Conservation (phyloP, 768 basidiomycete genomes). For the Amanita phalloides region DNA sequence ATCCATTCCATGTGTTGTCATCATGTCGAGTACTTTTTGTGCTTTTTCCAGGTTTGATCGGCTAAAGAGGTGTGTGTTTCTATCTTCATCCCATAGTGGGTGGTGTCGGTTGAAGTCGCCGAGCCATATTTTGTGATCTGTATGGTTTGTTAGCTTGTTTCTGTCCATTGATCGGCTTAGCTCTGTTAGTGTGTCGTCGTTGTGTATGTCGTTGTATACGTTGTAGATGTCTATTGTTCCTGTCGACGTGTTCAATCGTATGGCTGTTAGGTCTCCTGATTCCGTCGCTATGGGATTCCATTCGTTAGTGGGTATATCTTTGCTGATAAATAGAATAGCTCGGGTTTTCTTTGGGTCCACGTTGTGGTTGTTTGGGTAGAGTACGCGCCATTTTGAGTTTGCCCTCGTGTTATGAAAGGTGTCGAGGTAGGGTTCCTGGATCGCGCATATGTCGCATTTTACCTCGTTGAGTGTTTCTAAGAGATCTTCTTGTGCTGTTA, state of each 20-base stretch:
- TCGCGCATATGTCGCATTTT: neutral
- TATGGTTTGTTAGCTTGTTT: neutral
- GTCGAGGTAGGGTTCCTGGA: neutral
- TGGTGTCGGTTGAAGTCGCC: slow-evolving; percentile 33
- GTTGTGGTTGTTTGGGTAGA: neutral
- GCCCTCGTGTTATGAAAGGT: neutral
- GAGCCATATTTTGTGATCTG: slow-evolving; percentile 15
- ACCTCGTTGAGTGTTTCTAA: neutral
- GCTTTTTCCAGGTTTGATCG: neutral
- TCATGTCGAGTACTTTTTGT: neutral
- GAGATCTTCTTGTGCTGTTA: neutral
- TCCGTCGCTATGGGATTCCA: neutral
- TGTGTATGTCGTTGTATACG: neutral
- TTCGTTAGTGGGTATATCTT: neutral
- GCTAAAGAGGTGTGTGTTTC: slow-evolving; percentile 13
- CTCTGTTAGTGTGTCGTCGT: neutral
- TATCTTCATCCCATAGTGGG: slow-evolving; percentile 23
- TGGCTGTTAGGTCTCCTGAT: neutral
- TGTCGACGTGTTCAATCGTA: neutral
- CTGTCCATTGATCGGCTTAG: neutral
- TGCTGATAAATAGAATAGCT: neutral
- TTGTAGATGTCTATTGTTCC: neutral
- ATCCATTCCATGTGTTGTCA: neutral
- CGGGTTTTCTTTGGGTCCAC: neutral
- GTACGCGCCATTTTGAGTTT: neutral